Conservation (phyloP, 1,284 basidiomycete species). For the Moniliella sp. region DNA sequence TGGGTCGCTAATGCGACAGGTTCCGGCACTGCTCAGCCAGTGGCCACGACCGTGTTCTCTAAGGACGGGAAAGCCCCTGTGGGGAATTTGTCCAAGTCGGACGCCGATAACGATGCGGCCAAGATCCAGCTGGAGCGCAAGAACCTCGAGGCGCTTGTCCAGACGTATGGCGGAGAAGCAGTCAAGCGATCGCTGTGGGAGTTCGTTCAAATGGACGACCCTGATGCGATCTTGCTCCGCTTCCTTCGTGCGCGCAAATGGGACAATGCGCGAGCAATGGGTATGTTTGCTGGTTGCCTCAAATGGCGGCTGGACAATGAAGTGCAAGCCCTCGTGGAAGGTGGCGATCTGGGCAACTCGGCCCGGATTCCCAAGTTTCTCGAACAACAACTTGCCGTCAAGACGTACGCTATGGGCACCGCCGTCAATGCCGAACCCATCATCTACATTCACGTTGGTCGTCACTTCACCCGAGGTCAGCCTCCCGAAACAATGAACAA, state of each 20-base stretch:
- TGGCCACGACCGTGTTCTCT: too few relatives aligned
- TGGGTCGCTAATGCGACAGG: too few relatives aligned
- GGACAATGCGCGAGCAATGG: slow-evolving; percentile 32
- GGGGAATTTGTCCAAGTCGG: slow-evolving; percentile 25
- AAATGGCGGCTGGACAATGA: slow-evolving; percentile 31
- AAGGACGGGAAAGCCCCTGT: too few relatives aligned
- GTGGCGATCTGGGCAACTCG: slow-evolving; percentile 32
- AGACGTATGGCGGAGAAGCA: slow-evolving; percentile 29
- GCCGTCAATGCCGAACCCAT: slow-evolving; percentile 1
- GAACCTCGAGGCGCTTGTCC: slow-evolving; percentile 21
- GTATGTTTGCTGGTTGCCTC: slow-evolving; percentile 31
- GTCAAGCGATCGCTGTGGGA: slow-evolving; percentile 20
- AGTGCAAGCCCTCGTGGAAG: slow-evolving; percentile 30
- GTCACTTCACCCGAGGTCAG: slow-evolving; percentile 24
- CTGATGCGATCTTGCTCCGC: slow-evolving; percentile 28
- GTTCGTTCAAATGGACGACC: slow-evolving; percentile 20
- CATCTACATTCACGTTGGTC: slow-evolving; percentile 22
- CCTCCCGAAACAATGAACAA: slow-evolving; percentile 33
- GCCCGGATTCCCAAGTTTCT: slow-evolving; percentile 29
- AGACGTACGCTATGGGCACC: slow-evolving; percentile 7
- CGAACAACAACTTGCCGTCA: slow-evolving; percentile 30
- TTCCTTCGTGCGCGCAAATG: slow-evolving; percentile 35
- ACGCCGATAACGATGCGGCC: slow-evolving; percentile 27
- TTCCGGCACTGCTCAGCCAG: too few relatives aligned
- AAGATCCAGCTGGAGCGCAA: slow-evolving; percentile 20